A percentile compares a stretch with the other conserved stretches of the same genome.
Conservation (phyloP, 768 basidiomycete genomes). For the Lanmaoa pseudosensibilis region DNA sequence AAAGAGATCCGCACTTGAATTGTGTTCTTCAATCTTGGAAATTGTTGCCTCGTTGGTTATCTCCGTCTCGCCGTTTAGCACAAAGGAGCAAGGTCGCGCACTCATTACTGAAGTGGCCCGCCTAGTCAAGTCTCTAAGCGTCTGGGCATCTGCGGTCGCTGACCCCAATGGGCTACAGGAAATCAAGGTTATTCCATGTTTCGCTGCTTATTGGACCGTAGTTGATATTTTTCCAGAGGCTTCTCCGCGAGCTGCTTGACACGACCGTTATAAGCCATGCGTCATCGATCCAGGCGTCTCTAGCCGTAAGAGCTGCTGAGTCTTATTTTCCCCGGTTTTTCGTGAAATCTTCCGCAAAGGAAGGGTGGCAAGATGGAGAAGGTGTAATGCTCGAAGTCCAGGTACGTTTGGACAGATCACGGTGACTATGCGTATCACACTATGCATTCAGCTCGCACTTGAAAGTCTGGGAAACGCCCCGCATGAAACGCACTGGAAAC, state of each 20-base stretch:
- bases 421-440: background rate
- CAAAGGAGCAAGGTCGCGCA: slow-evolving; percentile 17
- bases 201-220: background rate
- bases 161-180: background rate
- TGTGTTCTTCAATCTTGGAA: slow-evolving; percentile 21
- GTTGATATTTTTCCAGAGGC: slow-evolving; percentile 22
- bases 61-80: slow-evolving; percentile 14
- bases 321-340: slow-evolving; percentile 46
- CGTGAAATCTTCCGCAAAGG: slow-evolving; percentile 30
- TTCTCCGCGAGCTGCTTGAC: slow-evolving; percentile 36
- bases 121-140: slow-evolving; percentile 14
- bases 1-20: slow-evolving; percentile 23
- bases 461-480: slow-evolving; percentile 28
- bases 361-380: slow-evolving; percentile 44
- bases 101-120: slow-evolving; percentile 19
- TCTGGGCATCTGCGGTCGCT: slow-evolving; percentile 15
- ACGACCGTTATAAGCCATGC: slow-evolving; percentile 37
- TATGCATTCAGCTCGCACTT: slow-evolving; percentile 32
- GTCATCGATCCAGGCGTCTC: slow-evolving; percentile 40
- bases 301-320: slow-evolving; percentile 50
- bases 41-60: slow-evolving; percentile 13
- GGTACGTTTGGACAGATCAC: slow-evolving; percentile 34
- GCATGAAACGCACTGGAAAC: slow-evolving; percentile 7
- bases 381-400: slow-evolving; percentile 36
- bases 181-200: slow-evolving; percentile 21